Base-by-base conservation (phyloP, 78 protist species). In the Tieghemostelium lacteum region DNA sequence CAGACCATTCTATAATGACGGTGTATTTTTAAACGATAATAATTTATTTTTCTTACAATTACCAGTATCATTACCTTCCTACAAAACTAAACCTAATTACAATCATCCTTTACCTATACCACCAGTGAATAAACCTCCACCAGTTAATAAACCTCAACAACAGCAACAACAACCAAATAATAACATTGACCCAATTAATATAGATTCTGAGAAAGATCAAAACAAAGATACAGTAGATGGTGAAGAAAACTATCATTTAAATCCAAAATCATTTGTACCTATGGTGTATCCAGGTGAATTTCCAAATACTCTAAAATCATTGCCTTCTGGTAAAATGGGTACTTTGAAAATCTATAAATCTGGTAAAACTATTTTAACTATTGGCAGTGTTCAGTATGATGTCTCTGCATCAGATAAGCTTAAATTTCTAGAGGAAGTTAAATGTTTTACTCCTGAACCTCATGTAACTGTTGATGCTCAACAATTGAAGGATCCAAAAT, bases 201-300 rank as follows among this genome's bases (percentile, higher is more conserved):
- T 22, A 14, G 36, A 26, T 22, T 34, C 73, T 2, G 36, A 50
- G 8, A 66, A 39, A 22, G 26, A 22, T 24, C 54, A 50, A 75
- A 31, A 26, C 4, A 42, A 0, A 34, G 55, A n/a, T 19, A 33
- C n/a, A 39, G 24, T 20, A 58, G 37, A 55, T 33, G 17, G 3
- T 52, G 65, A 33, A 60, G 36, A 39, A 7, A 5, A 20, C 2
- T 1, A 24, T 33, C 73, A 54, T 45, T 33, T 78, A 7, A 42
- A 49, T 40, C 17, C 40, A 14, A 64, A 64, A 36, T n/a, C 76
- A 17, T 80, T 80, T 29, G 69, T 80, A 19, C 88, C 88, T 17
- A 57, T 66, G 57, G 26, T 80, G 26, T 80, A 66, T 66, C 88
- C 88, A 28, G 88, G 88, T 55, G 88, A 80, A 55, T 80, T 80